Conservation (phyloP, 2,329 filamentous ascomycete species). For the Aspergillus awamori region DNA sequence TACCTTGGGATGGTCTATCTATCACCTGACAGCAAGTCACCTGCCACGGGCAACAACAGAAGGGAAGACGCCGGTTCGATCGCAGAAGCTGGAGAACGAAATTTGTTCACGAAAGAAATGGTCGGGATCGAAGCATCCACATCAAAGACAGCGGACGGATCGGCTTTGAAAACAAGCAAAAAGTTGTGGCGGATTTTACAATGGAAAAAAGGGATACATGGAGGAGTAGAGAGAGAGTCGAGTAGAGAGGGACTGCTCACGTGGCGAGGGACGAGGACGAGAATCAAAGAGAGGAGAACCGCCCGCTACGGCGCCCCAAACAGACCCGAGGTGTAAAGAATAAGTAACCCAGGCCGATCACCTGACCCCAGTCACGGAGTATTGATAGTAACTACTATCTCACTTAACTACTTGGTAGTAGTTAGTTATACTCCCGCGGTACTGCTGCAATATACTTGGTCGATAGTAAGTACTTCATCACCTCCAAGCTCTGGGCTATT, state of each 20-base stretch:
- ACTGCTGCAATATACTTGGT: background rate
- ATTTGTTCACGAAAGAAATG: slow-evolving; percentile 21
- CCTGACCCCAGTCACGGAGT: slow-evolving; percentile 28
- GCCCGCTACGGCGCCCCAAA: slow-evolving; percentile 23
- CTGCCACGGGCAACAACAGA: slow-evolving; percentile 46
- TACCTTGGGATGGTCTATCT: slow-evolving; percentile 44
- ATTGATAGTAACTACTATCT: no score
- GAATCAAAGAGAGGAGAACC: slow-evolving; percentile 27
- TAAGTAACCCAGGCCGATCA: slow-evolving; percentile 32
- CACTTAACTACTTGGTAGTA: background rate
- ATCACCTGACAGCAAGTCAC: slow-evolving; percentile 51
- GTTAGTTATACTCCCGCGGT: background rate
- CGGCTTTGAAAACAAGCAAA: slow-evolving; percentile 25
- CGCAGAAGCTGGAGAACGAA: slow-evolving; percentile 26
- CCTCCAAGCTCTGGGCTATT: no score
- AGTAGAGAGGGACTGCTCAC: slow-evolving; percentile 45
- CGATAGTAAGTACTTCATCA: no score
- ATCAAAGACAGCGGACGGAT: slow-evolving; percentile 16
- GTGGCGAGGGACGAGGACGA: slow-evolving; percentile 37
- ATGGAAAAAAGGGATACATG: slow-evolving; percentile 34
- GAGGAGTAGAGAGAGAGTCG: slow-evolving; percentile 36
- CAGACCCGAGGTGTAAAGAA: slow-evolving; percentile 19
- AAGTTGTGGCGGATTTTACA: slow-evolving; percentile 25
- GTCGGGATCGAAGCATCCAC: slow-evolving; percentile 11
- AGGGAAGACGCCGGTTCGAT: slow-evolving; percentile 31